Evolutionary conservation across 2,329 filamentous ascomycete genomes (phyloP).

Genomic region (Alternaria triticina): DNA sequence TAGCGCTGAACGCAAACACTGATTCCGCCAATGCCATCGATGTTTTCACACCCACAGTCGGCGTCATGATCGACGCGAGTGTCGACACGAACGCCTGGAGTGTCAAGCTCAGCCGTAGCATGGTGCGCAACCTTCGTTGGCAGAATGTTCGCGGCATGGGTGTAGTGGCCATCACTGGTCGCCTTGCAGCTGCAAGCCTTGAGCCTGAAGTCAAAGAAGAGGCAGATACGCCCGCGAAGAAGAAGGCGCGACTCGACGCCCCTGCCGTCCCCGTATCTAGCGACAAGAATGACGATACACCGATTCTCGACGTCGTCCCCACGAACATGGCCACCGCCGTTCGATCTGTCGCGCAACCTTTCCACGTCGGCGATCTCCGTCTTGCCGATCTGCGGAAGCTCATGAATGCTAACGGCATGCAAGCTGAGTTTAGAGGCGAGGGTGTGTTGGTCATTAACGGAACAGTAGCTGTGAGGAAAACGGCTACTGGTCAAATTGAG

Average conservation of each 20-base stretch:
- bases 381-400: slow-evolving; percentile 85
- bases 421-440: slow-evolving; percentile 91
- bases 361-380: slow-evolving; percentile 92
- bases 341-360: slow-evolving; percentile 78
- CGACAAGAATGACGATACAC: slow-evolving; percentile 56
- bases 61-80: slow-evolving; percentile 80
- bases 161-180: slow-evolving; percentile 89
- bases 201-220: slow-evolving; percentile 48
- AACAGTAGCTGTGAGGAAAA: slow-evolving; percentile 86
- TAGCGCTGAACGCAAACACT: slow-evolving; percentile 61
- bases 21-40: slow-evolving; percentile 58
- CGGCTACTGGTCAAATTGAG: slow-evolving; percentile 83
- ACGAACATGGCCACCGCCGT: slow-evolving; percentile 72
- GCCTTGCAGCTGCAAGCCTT: slow-evolving; percentile 60
- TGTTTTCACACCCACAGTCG: slow-evolving; percentile 82
- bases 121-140: slow-evolving; percentile 90
- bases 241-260: slow-evolving; percentile 55
- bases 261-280: slow-evolving; percentile 53
- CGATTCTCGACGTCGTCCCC: slow-evolving; percentile 66
- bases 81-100: slow-evolving; percentile 98
- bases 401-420: slow-evolving; percentile 79
- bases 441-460: slow-evolving; percentile 90
- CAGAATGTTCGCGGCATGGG: slow-evolving; percentile 89
- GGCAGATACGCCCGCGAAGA: slow-evolving; percentile 55
- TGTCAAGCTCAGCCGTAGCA: slow-evolving; percentile 82